Base-by-base conservation (phyloP, 1,284 basidiomycete genomes). In the Ceratorhiza oryzae-sativae region DNA sequence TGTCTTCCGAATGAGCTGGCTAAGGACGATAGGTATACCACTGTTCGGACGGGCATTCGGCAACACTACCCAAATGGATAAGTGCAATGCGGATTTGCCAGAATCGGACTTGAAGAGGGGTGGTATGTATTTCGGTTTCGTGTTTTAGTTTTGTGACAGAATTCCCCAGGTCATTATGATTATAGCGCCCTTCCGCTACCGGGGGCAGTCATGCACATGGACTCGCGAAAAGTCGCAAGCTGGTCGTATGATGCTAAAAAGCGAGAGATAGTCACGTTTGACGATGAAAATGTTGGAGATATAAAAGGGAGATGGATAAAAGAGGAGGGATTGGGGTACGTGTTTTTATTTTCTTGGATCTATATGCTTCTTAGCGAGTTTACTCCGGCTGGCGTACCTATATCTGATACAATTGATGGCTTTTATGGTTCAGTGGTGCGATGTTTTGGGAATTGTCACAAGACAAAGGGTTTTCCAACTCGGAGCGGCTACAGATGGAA, bases 41-140 rank as follows among this genome's bases (percentile, higher is more conserved):
- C 83, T 95, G 1, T 97, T 97, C 76, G 97, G 97, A 0, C 89
- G 96, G 20, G 92, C 93, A 42, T 99, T 99, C 83, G 84, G 89
- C 78, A 88, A 91, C 77, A 96, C 95, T 0, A 81, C n/a, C n/a
- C n/a, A n/a, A n/a, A n/a, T n/a, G n/a, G n/a, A n/a, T n/a, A n/a
- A n/a, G n/a, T n/a, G n/a, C n/a, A n/a, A n/a, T n/a, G n/a, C n/a
- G n/a, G n/a, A n/a, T n/a, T n/a, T n/a, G n/a, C n/a, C n/a, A n/a
- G n/a, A n/a, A n/a, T n/a, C n/a, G n/a, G n/a, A n/a, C n/a, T n/a
- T n/a, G n/a, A n/a, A n/a, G n/a, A n/a, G n/a, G n/a, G n/a, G n/a
- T n/a, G n/a, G n/a, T n/a, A n/a, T n/a, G n/a, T n/a, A n/a, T n/a
- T n/a, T n/a, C n/a, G n/a, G n/a, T n/a, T n/a, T n/a, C n/a, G n/a